These are phyloP conservation scores for Cordyceps cicadae DNA, from an alignment of 2,329 filamentous ascomycete species.

Conservation along the genomic window DNA sequence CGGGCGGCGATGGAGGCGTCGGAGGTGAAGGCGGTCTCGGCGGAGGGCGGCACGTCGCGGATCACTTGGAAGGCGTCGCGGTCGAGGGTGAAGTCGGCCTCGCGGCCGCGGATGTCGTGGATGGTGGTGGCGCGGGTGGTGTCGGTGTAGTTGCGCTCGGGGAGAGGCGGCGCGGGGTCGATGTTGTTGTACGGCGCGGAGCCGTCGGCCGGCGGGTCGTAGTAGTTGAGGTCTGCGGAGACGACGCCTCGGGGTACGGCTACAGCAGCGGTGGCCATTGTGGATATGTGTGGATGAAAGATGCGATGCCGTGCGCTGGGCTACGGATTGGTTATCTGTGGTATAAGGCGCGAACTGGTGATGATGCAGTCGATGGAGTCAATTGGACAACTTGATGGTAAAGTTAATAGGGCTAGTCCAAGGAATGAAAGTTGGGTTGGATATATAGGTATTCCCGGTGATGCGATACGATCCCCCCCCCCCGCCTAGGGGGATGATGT, in stretches of 20 bases:
- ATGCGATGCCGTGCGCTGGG: too few relatives aligned
- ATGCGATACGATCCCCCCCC: not conserved
- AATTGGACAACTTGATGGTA: too few relatives aligned
- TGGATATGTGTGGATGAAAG: not conserved
- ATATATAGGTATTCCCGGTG: not conserved
- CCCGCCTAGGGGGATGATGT: not conserved
- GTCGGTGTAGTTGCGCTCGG: conserved; percentile 56
- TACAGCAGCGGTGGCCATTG: conserved; percentile 33
- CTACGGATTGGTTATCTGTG: too few relatives aligned
- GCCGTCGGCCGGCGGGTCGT: conserved; percentile 50
- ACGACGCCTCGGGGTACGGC: conserved; percentile 51
- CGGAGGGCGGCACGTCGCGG: conserved; percentile 45
- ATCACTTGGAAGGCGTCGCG: conserved; percentile 66
- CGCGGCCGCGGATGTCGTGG: conserved; percentile 64
- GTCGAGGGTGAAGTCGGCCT: conserved; percentile 59
- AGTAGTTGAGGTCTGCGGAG: conserved; percentile 58
- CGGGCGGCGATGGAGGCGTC: conserved; percentile 58
- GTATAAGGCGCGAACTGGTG: too few relatives aligned
- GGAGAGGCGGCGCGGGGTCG: conserved; percentile 53
- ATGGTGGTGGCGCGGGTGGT: conserved; percentile 47
- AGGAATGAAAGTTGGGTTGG: not conserved
- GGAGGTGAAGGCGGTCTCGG: conserved; percentile 54
- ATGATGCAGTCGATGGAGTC: too few relatives aligned
- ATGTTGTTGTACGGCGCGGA: conserved; percentile 58
- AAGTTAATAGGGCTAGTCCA: not conserved